These are phyloP conservation scores for Zymoseptoria crescenta DNA, from an alignment of 2,329 filamentous ascomycete genomes.

Conservation along the genomic window DNA sequence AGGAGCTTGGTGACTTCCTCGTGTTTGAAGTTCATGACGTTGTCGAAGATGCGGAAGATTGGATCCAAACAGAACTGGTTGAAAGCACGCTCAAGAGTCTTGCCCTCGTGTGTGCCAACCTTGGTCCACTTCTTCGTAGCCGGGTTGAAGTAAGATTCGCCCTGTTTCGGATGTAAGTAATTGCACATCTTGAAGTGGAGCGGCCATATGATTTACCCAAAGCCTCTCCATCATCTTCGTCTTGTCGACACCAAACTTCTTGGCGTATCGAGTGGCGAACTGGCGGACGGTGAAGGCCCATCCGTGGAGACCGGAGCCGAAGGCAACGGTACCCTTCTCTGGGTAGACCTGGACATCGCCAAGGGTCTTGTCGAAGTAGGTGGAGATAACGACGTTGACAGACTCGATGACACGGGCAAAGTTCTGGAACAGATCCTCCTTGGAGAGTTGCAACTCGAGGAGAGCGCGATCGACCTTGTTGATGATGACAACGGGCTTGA, in stretches of 20 bases:
- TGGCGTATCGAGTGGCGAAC: constrained; percentile 91
- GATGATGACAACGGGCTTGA: constrained; percentile 99
- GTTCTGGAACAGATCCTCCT: constrained; percentile 99
- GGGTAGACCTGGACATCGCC: constrained; percentile 99
- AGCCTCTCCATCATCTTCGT: constrained; percentile 99
- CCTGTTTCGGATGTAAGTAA: constrained; percentile 39
- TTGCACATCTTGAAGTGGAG: background rate
- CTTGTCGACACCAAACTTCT: constrained; percentile 99
- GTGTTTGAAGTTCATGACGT: constrained; percentile 98
- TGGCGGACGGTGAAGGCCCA: constrained; percentile 99
- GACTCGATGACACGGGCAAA: constrained; percentile 99
- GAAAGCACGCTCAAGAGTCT: constrained; percentile 94
- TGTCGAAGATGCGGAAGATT: constrained; percentile 97
- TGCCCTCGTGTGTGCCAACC: constrained; percentile 71
- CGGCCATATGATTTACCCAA: constrained; percentile 60
- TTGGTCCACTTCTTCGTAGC: constrained; percentile 99
- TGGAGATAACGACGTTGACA: constrained; percentile 99
- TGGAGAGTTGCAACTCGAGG: constrained; percentile 94
- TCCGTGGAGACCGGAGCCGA: constrained; percentile 98
- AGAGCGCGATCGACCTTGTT: constrained; percentile 99
- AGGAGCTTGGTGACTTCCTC: constrained; percentile 78
- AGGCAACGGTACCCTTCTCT: constrained; percentile 93
- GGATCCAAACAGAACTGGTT: constrained; percentile 99
- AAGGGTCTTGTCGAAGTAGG: constrained; percentile 92
- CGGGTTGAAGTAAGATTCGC: constrained; percentile 99